Conservation (phyloP, 768 basidiomycete genomes). For the Lepiota subincarnata region DNA sequence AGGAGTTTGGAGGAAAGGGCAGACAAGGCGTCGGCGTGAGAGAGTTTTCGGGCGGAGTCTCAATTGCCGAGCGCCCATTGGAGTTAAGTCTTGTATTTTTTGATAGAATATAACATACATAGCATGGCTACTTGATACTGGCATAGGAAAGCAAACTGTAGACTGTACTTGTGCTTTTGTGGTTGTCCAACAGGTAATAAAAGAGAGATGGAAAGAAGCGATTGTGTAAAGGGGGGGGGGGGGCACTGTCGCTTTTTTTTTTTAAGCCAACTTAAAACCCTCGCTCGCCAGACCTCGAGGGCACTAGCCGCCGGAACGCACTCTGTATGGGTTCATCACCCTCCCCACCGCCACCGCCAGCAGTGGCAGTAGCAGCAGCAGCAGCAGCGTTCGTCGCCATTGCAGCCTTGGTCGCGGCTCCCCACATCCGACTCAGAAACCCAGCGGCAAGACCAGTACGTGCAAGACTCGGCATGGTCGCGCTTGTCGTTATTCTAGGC, state of each 20-base stretch:
- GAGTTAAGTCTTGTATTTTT: background rate
- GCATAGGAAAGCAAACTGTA: background rate
- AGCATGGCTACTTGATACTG: background rate
- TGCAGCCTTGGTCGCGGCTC: constrained; percentile 35
- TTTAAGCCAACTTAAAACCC: background rate
- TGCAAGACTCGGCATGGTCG: constrained; percentile 28
- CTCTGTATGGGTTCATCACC: background rate
- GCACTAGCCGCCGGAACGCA: constrained; percentile 6
- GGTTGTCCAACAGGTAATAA: background rate
- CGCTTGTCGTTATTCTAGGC: constrained; percentile 25
- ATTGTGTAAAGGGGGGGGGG: no score
- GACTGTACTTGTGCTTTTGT: background rate
- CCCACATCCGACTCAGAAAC: constrained; percentile 76
- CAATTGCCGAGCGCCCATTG: constrained; percentile 14
- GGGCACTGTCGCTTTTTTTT: constrained; percentile 4
- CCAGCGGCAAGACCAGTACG: constrained; percentile 34
- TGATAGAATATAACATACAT: background rate
- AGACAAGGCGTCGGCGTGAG: constrained; percentile 16
- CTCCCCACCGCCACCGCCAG: background rate
- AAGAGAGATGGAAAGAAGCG: no score
- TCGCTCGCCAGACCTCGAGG: constrained; percentile 8
- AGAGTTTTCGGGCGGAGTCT: constrained; percentile 21
- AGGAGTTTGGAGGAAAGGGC: constrained; percentile 15
- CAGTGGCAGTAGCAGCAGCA: background rate
- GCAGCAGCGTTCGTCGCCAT: background rate